Conservation (phyloP, 1,284 basidiomycete genomes). For the Paramarasmius palmivorus region DNA sequence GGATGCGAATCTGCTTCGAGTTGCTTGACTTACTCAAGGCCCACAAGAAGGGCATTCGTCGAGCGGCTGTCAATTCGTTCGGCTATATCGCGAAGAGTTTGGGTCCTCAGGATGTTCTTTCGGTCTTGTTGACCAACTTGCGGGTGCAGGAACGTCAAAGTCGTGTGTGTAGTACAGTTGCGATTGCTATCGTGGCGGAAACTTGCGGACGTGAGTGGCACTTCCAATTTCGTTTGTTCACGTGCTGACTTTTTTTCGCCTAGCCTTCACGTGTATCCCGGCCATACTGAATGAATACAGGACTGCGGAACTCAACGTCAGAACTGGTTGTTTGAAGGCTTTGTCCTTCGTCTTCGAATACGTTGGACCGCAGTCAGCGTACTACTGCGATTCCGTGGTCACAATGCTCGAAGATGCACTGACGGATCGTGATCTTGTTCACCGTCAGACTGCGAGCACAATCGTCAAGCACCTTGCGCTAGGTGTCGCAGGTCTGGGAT, state of each 20-base stretch:
- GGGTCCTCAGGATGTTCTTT: slow-evolving; percentile 97
- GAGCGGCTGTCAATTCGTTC: slow-evolving; percentile 98
- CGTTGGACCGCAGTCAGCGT: slow-evolving; percentile 98
- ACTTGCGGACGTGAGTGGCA: slow-evolving; percentile 85
- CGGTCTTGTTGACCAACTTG: slow-evolving; percentile 94
- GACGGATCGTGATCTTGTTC: slow-evolving; percentile 97
- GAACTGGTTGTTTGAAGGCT: slow-evolving; percentile 99
- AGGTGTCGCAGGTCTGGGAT: slow-evolving; percentile 95
- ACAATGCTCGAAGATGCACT: slow-evolving; percentile 98
- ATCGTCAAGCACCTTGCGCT: slow-evolving; percentile 98
- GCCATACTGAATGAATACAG: slow-evolving; percentile 99
- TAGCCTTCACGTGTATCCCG: slow-evolving; percentile 97
- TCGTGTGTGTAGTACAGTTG: slow-evolving; percentile 98
- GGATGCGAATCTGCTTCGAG: slow-evolving; percentile 99
- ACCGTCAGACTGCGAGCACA: slow-evolving; percentile 97
- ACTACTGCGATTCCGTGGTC: slow-evolving; percentile 96
- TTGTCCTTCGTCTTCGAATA: slow-evolving; percentile 99
- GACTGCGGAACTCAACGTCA: slow-evolving; percentile 96
- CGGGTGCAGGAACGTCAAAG: slow-evolving; percentile 99
- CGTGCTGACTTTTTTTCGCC: slow-evolving; percentile 20
- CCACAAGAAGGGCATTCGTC: slow-evolving; percentile 98
- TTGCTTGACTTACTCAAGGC: slow-evolving; percentile 96
- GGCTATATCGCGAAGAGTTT: slow-evolving; percentile 99
- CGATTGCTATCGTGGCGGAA: slow-evolving; percentile 96
- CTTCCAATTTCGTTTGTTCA: slow-evolving; percentile 9